Conservation (phyloP, 345 rosid species). For the Reutealis trisperma region DNA sequence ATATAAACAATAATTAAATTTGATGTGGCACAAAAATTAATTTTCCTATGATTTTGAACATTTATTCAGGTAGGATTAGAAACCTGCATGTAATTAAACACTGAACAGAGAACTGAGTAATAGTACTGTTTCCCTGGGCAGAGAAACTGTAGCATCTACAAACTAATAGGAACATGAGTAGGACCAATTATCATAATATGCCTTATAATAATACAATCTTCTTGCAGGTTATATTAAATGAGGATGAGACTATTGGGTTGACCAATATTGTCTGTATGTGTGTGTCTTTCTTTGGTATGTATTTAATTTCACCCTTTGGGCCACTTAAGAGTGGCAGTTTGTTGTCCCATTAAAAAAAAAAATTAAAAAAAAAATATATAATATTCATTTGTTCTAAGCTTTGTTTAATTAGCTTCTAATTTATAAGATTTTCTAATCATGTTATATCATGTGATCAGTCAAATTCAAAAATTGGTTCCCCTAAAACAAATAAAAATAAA, state of each 20-base stretch:
- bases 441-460: no score
- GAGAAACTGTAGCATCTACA: not conserved
- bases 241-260: conserved; percentile 5
- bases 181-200: not conserved
- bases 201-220: not conserved
- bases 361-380: no score
- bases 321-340: not conserved
- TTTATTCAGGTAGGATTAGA: conserved; percentile 19
- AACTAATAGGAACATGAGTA: not conserved
- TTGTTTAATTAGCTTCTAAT: no score
- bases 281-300: not conserved
- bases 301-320: conserved; percentile 1
- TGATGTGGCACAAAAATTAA: no score
- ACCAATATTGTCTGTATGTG: conserved; percentile 16
- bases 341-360: not conserved
- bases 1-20: no score
- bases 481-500: no score
- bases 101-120: conserved; percentile 15
- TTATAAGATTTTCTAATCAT: no score
- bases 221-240: not conserved
- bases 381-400: no score
- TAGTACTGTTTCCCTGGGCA: conserved; percentile 26
- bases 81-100: conserved; percentile 17
- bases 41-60: not conserved
- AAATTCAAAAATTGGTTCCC: no score